Base-by-base conservation (phyloP, 2,329 filamentous ascomycete genomes). In the Sclerotinia minor region DNA sequence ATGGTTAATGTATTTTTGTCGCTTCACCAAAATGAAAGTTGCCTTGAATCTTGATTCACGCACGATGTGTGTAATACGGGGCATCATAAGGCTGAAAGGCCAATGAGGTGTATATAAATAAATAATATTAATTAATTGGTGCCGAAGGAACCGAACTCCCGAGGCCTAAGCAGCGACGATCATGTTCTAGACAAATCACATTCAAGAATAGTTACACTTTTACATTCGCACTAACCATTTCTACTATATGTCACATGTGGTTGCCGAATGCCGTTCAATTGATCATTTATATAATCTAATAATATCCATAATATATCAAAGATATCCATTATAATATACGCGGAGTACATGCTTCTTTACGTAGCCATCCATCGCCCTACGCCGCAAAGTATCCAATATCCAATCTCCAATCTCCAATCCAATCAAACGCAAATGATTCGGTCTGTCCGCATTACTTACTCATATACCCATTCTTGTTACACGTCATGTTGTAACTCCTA, bases 31-130 rank as follows among this genome's bases (percentile, higher is more conserved):
- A 55, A 35, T 54, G 29, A n/a, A 13, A 35, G 26, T 54, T 29
- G 32, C 29, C 5, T n/a, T 32, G 29, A 57, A 26, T 41, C 5
- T n/a, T 32, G 29, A 57, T 41, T 41, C 19, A 24, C 24, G n/a
- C n/a, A n/a, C n/a, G 9, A 41, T 44, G n/a, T 15, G 17, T 58
- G 54, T 41, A 26, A 58, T 26, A 44, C 44, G 54, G 54, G 54
- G 54, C n/a, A 24, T 41, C 13, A 58, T 58, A 58, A 58, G 54
- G 54, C 54, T 58, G 54, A 58, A 44, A 58, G 35, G 15, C 54
- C 41, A 21, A 57, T 38, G 54, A 38, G n/a, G 17, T 13, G 11
- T 44, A 41, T 44, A 38, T 57, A n/a, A 41, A 41, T 57, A 38
- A 55, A 24, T 17, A 57, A 57, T 24, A 24, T 7, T 52, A 52